Conservation (phyloP, 371 early-diverging fungal species). For the Mortierella sp. region DNA sequence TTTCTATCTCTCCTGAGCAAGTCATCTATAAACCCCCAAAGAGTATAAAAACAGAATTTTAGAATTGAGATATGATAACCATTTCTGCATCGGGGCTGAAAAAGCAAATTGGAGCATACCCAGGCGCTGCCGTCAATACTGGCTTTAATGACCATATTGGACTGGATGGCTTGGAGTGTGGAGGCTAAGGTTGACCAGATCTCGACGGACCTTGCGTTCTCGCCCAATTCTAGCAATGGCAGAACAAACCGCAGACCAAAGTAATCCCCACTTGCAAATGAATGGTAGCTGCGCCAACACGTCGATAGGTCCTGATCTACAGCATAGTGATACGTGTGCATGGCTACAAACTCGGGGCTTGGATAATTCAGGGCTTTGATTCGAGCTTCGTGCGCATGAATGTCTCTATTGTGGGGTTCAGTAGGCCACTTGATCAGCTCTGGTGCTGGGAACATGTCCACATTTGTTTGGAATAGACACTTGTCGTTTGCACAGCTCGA, state of each 20-base stretch:
- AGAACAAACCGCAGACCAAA: slow-evolving; percentile 67
- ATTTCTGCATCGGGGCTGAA: too few species aligned
- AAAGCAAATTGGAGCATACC: slow-evolving; percentile 1
- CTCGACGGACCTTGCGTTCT: slow-evolving; percentile 29
- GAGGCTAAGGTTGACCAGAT: slow-evolving; percentile 37
- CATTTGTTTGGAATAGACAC: slow-evolving; percentile 68
- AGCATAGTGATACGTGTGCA: slow-evolving; percentile 66
- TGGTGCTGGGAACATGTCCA: slow-evolving; percentile 66
- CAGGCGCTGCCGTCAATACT: slow-evolving; percentile 41
- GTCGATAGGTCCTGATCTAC: slow-evolving; percentile 69
- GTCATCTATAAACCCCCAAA: slow-evolving; percentile 27
- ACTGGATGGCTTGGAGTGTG: slow-evolving; percentile 25
- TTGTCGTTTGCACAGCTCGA: slow-evolving; percentile 70
- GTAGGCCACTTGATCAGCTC: slow-evolving; percentile 48
- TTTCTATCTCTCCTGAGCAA: slow-evolving; percentile 29
- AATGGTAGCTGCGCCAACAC: slow-evolving; percentile 68
- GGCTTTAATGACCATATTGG: slow-evolving; percentile 41
- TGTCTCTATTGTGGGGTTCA: slow-evolving; percentile 39
- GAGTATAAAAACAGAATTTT: background rate
- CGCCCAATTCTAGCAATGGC: slow-evolving; percentile 43
- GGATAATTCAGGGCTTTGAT: slow-evolving; percentile 56
- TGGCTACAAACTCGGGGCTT: slow-evolving; percentile 58
- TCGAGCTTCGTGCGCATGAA: slow-evolving; percentile 55
- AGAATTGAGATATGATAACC: background rate
- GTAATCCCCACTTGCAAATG: slow-evolving; percentile 59